A percentile compares a stretch with the other conserved stretches of the same genome.
These are phyloP conservation scores for Pseudocercospora musae DNA, from an alignment of 2,329 filamentous ascomycete genomes.

Conservation along the genomic window DNA sequence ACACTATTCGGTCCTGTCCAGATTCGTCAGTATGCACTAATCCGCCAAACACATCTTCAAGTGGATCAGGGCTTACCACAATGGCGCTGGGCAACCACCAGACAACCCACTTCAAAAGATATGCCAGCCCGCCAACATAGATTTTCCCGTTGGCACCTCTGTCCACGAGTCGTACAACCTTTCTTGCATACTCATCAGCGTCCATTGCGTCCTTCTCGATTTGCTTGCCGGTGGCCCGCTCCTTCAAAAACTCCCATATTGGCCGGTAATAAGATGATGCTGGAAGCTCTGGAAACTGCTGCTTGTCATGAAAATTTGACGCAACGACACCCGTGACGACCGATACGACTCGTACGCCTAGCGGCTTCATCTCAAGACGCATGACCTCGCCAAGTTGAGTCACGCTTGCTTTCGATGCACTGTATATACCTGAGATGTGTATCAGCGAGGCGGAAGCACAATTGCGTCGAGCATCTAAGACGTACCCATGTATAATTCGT, in stretches of 20 bases:
- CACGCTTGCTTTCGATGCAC: conserved; percentile 58
- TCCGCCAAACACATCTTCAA: neutral
- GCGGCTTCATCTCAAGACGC: conserved; percentile 55
- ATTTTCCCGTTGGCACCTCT: neutral
- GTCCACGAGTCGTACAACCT: neutral
- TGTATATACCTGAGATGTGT: conserved; percentile 45
- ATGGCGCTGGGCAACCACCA: neutral
- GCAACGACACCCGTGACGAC: conserved; percentile 59
- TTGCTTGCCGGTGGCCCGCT: neutral
- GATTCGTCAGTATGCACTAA: neutral
- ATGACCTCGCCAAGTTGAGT: conserved; percentile 57
- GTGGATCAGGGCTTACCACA: neutral
- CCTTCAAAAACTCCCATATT: neutral
- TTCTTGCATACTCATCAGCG: neutral
- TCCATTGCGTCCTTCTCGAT: neutral
- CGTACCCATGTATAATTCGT: conserved; percentile 35
- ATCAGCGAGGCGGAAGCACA: neutral
- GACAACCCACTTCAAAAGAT: neutral
- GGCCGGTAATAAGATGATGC: neutral
- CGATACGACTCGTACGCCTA: conserved; percentile 47
- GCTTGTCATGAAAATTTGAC: conserved; percentile 38
- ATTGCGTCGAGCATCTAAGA: conserved; percentile 25
- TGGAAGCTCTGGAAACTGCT: neutral
- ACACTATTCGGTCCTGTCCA: neutral
- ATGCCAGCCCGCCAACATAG: neutral